phyloP scores from a whole-genome alignment of 352 stramenopile species.

The Pythium grandisporangium region DNA sequence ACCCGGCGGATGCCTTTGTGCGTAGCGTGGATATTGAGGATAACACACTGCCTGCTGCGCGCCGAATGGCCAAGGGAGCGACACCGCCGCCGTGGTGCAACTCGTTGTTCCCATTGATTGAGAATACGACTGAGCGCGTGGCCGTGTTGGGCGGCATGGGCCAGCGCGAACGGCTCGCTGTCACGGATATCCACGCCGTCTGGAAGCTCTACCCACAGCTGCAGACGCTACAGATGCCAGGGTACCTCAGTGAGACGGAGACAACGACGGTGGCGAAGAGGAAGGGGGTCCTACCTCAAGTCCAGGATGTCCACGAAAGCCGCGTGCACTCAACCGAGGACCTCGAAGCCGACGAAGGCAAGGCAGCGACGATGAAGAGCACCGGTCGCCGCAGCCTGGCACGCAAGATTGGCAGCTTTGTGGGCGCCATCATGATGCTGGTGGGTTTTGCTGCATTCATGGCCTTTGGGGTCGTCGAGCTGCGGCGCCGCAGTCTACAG shows the following conservation, averaged over 20 bases:
- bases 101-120: constrained; percentile 54
- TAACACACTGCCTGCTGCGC: neutral
- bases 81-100: constrained; percentile 32
- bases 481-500: constrained; percentile 10
- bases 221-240: constrained; percentile 23
- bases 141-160: constrained; percentile 59
- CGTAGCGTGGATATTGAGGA: constrained; percentile 14
- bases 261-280: constrained; percentile 2
- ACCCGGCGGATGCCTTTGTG: constrained; percentile 60
- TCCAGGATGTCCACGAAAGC: constrained; percentile 34
- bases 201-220: constrained; percentile 63
- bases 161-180: constrained; percentile 58
- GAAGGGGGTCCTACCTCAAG: no score
- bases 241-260: constrained; percentile 17
- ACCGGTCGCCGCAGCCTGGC: constrained; percentile 18
- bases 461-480: constrained; percentile 16
- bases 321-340: constrained; percentile 54
- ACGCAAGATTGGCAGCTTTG: constrained; percentile 45
- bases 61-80: neutral
- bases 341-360: constrained; percentile 2
- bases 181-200: constrained; percentile 66
- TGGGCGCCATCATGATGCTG: constrained; percentile 57
- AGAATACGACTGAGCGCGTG: constrained; percentile 30
- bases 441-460: constrained; percentile 20
- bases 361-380: constrained; percentile 1